Base-by-base conservation (phyloP, 2,329 filamentous ascomycete species). In the Pestalotiopsis sp. region DNA sequence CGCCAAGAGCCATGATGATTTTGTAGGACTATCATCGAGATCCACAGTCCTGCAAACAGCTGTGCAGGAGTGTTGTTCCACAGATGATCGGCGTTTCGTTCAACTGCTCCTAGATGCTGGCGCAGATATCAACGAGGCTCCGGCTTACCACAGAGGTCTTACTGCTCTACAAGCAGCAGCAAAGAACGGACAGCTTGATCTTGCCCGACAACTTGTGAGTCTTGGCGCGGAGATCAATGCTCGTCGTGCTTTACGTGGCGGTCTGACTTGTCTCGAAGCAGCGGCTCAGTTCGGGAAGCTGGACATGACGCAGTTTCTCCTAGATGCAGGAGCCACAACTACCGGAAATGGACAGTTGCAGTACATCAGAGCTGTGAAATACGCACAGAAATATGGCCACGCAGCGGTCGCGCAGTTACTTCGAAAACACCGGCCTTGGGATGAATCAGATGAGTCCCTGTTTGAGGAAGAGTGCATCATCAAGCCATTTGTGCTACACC, bases 401-500 rank as follows among this genome's bases (percentile, higher is more conserved):
- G 13, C 45, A 5, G 45, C 45, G 1, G 13, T 52, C 14, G 14
- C 45, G 14, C 14, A 52, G 2, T 2, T 52, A 52, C 45, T 52
- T 52, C 45, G 45, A 17, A 52, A 4, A n/a, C 45, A 52, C 2
- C 45, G 11, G 5, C 20, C 13, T 52, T 52, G 45, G 45, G 45
- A 52, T 4, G 45, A 52, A 6, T 17, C 14, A 2, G 45, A 52
- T 52, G 14, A 52, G 1, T 3, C 4, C 4, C 45, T 52, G 0
- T 14, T 52, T 1, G 4, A 52, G 45, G 2, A 52, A 1, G 2
- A 52, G 3, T 1, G 20, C 14, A 5, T 52, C 11, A n/a, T 3
- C 1, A 2, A 0, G 14, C 1, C 1, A 5, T 17, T 0, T 52
- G 20, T 52, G 14, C 1, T 52, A 1, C 45, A 52, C 4, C 13